phyloP scores from a whole-genome alignment of 257 asterid genomes.

The Solanum tarijense region DNA sequence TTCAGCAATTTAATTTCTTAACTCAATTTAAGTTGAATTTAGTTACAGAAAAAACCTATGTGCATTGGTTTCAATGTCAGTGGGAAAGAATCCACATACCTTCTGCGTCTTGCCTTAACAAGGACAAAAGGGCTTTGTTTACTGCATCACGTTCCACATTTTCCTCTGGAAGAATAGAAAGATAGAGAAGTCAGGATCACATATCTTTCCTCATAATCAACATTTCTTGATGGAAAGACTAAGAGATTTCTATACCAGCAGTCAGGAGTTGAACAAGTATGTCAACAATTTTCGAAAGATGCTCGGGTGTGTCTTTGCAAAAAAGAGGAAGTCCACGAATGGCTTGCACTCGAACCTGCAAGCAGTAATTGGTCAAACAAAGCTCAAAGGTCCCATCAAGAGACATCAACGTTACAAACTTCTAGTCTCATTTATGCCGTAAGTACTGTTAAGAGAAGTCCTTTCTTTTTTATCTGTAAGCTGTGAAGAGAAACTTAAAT shows the following conservation, averaged over 20 bases:
- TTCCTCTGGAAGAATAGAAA: slow-evolving; percentile 44
- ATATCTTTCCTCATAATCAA: background rate
- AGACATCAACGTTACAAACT: background rate
- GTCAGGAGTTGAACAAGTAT: slow-evolving; percentile 94
- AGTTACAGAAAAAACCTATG: background rate
- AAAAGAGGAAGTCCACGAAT: slow-evolving; percentile 94
- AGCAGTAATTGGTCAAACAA: background rate
- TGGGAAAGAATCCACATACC: slow-evolving; percentile 30
- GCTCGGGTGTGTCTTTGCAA: slow-evolving; percentile 96
- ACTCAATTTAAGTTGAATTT: too few relatives aligned
- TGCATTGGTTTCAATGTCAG: background rate
- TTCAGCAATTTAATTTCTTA: background rate
- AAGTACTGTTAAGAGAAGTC: background rate
- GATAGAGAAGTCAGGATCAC: background rate
- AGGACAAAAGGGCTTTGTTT: slow-evolving; percentile 81
- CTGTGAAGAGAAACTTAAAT: background rate
- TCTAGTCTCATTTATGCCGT: background rate
- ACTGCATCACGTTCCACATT: slow-evolving; percentile 98
- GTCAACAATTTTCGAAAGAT: slow-evolving; percentile 86
- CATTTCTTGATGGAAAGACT: background rate
- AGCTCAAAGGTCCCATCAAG: background rate
- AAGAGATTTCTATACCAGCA: slow-evolving; percentile 50
- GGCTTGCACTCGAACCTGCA: slow-evolving; percentile 88
- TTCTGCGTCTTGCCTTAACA: slow-evolving; percentile 84
- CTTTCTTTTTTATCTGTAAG: background rate